phyloP scores from a whole-genome alignment of 78 protist species.

The Polysphondylium violaceum region DNA sequence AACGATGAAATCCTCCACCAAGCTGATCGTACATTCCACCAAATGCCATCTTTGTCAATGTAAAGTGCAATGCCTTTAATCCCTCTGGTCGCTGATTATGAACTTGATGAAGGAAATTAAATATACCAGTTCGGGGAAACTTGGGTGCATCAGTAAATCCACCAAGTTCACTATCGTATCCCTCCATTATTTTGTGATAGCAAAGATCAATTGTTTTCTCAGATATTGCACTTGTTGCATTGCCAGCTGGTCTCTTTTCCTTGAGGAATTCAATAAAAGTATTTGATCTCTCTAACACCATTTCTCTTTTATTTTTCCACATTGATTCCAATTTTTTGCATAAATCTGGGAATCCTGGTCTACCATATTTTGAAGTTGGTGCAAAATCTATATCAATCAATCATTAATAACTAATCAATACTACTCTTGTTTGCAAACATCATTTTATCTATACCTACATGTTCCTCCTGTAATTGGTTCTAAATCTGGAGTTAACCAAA shows the following conservation, averaged over 20 bases:
- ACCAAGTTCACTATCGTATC: constrained; percentile 79
- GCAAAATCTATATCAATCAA: constrained; percentile 63
- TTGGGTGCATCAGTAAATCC: constrained; percentile 90
- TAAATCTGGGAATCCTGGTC: constrained; percentile 56
- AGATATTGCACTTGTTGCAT: constrained; percentile 20
- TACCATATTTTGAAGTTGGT: constrained; percentile 68
- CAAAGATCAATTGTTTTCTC: not conserved
- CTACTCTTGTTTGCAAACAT: not conserved
- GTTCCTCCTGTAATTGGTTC: constrained; percentile 90
- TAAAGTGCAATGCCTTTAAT: constrained; percentile 22
- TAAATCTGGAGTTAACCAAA: constrained; percentile 88
- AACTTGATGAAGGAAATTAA: constrained; percentile 23
- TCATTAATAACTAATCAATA: not conserved
- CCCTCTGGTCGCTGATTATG: not conserved
- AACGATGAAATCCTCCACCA: constrained; percentile 91
- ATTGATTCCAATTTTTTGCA: constrained; percentile 15
- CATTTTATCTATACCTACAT: constrained; percentile 36
- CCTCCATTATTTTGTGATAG: not conserved
- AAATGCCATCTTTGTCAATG: constrained; percentile 77
- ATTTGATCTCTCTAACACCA: constrained; percentile 39
- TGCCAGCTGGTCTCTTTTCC: constrained; percentile 47
- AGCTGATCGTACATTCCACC: constrained; percentile 92
- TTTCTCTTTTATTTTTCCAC: constrained; percentile 65
- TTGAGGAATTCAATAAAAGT: constrained; percentile 38
- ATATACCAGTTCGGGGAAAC: constrained; percentile 85